Evolutionary conservation across 352 stramenopile species (phyloP).

Genomic region (Halophytophthora polymorphica): DNA sequence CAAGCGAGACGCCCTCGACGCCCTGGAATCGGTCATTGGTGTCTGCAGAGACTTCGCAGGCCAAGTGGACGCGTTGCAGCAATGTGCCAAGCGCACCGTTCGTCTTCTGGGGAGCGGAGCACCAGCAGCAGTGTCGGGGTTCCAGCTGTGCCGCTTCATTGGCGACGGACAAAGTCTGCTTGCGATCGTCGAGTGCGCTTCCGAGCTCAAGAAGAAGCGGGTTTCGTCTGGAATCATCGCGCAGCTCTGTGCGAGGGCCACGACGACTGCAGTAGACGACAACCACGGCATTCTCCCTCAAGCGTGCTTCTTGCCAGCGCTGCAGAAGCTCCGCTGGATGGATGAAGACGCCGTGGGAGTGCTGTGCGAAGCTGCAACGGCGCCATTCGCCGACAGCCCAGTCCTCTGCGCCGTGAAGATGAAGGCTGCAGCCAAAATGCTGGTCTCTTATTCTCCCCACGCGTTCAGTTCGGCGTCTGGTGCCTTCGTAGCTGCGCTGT

Average conservation of each 20-base stretch:
- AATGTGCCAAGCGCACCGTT: slow-evolving; percentile 26
- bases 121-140: slow-evolving; percentile 8
- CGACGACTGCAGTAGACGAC: background rate
- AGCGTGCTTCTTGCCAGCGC: slow-evolving; percentile 38
- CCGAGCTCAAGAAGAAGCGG: slow-evolving; percentile 15
- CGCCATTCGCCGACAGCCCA: slow-evolving; percentile 11
- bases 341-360: slow-evolving; percentile 17
- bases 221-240: slow-evolving; percentile 19
- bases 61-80: slow-evolving; percentile 18
- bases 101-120: slow-evolving; percentile 12
- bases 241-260: slow-evolving; percentile 28
- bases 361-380: slow-evolving; percentile 29
- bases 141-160: slow-evolving; percentile 28
- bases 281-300: slow-evolving; percentile 16
- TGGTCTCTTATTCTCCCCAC: slow-evolving; percentile 10
- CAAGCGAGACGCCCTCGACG: slow-evolving; percentile 16
- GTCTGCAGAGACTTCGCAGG: slow-evolving; percentile 20
- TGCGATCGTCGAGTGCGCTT: slow-evolving; percentile 21
- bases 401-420: slow-evolving; percentile 33
- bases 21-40: slow-evolving; percentile 1
- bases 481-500: slow-evolving; percentile 27
- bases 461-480: slow-evolving; percentile 1
- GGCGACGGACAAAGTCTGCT: slow-evolving; percentile 10
- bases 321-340: slow-evolving; percentile 53
- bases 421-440: slow-evolving; percentile 4